Conservation (phyloP, 768 basidiomycete genomes). For the Fibroporia radiculosa region DNA sequence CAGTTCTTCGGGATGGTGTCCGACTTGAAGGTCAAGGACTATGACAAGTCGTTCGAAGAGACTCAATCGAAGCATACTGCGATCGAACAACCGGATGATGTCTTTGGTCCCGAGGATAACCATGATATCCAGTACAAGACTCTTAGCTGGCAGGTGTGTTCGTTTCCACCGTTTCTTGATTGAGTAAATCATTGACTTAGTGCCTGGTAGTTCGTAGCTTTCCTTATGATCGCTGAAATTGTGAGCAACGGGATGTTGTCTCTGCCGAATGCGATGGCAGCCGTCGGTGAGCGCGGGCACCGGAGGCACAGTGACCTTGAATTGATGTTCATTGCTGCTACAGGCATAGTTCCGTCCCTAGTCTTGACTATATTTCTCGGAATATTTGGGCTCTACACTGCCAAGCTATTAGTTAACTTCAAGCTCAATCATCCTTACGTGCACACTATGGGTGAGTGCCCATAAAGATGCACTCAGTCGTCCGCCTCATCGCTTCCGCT, state of each 20-base stretch:
- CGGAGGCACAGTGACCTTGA: not conserved
- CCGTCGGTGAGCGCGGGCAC: slow-evolving; percentile 31
- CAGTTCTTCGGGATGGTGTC: too few relatives aligned
- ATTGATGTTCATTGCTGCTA: not conserved
- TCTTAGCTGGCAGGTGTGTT: slow-evolving; percentile 39
- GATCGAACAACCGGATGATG: slow-evolving; percentile 22
- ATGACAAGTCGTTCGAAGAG: not conserved
- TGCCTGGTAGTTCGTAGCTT: slow-evolving; percentile 31
- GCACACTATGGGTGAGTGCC: slow-evolving; percentile 40
- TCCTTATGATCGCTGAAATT: slow-evolving; percentile 52
- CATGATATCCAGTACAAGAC: slow-evolving; percentile 47
- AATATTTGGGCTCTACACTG: slow-evolving; percentile 41
- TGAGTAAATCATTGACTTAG: not conserved
- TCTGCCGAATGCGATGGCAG: slow-evolving; percentile 42
- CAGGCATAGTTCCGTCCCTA: slow-evolving; percentile 45
- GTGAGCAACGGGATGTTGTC: slow-evolving; percentile 51
- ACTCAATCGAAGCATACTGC: not conserved
- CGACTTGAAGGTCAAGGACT: not conserved
- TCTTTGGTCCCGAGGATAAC: slow-evolving; percentile 36
- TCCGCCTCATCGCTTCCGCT: not conserved
- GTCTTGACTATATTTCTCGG: slow-evolving; percentile 47
- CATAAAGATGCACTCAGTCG: not conserved
- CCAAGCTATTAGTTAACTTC: slow-evolving; percentile 48
- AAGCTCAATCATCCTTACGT: slow-evolving; percentile 48
- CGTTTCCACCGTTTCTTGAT: not conserved